Conservation (phyloP, 306 rosid genomes). For the Vigna unguiculata region DNA sequence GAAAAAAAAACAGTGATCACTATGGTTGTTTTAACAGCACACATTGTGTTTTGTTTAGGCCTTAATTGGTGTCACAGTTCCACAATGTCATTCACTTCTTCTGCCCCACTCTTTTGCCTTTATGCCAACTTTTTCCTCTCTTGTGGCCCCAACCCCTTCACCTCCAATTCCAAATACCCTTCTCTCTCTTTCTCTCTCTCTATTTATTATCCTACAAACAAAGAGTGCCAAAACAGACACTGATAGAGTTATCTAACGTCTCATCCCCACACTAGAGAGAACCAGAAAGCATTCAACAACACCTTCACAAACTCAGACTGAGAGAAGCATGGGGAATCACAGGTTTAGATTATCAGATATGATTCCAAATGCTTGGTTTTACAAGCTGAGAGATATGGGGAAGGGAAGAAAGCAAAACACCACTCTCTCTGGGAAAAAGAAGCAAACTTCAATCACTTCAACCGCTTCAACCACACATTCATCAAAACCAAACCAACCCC, state of each 20-base stretch:
- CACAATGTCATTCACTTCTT: constrained; percentile 35
- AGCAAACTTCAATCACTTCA: constrained; percentile 42
- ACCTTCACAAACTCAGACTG: constrained; percentile 4
- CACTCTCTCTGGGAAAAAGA: constrained; percentile 28
- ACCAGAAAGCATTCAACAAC: constrained; percentile 22
- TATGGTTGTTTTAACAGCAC: neutral
- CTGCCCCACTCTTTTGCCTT: constrained; percentile 41
- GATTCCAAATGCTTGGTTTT: constrained; percentile 93
- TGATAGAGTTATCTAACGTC: constrained; percentile 27
- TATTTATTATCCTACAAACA: constrained; percentile 43
- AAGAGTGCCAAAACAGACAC: constrained; percentile 25
- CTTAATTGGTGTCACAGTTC: constrained; percentile 35
- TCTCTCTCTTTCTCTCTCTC: constrained; percentile 17
- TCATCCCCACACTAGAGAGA: constrained; percentile 24
- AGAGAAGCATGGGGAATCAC: constrained; percentile 63
- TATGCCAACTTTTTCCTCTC: constrained; percentile 45
- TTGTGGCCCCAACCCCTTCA: constrained; percentile 47
- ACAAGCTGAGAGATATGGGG: constrained; percentile 72
- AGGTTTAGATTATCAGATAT: constrained; percentile 77
- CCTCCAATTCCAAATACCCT: constrained; percentile 41
- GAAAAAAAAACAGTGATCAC: neutral
- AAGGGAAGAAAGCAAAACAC: constrained; percentile 49
- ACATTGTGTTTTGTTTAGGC: constrained; percentile 37
- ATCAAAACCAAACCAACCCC: constrained; percentile 49
- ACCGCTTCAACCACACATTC: constrained; percentile 42